Conservation (phyloP, 345 rosid genomes). For the Punica granatum region DNA sequence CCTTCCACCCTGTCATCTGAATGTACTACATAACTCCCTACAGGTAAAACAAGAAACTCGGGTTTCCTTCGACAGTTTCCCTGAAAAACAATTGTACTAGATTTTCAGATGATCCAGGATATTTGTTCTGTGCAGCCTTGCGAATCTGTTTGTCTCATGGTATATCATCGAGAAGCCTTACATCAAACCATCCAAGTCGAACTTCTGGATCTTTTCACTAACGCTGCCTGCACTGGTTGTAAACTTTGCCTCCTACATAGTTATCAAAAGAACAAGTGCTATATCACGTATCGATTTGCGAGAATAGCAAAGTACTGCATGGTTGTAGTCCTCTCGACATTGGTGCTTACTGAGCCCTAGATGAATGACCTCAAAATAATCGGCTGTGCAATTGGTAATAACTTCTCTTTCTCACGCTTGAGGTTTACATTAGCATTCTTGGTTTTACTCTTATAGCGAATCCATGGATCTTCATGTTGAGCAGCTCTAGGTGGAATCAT, state of each 20-base stretch:
- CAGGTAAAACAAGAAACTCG: conserved; percentile 46
- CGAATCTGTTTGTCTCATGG: background rate
- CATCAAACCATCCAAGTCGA: background rate
- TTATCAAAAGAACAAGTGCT: background rate
- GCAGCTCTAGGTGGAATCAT: background rate
- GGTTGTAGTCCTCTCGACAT: background rate
- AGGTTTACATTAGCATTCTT: background rate
- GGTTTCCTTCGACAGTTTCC: background rate
- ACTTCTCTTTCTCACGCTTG: background rate
- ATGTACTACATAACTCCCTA: conserved; percentile 95
- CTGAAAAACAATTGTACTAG: too few relatives aligned
- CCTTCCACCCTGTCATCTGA: conserved; percentile 89
- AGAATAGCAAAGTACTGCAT: background rate
- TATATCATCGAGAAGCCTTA: background rate
- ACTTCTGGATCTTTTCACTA: background rate
- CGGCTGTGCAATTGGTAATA: background rate
- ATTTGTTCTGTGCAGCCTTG: background rate
- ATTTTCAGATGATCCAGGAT: background rate
- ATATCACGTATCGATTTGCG: background rate
- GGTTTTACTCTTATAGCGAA: background rate
- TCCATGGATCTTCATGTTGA: background rate
- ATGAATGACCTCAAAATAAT: too few relatives aligned
- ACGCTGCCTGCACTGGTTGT: background rate
- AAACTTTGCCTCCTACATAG: background rate
- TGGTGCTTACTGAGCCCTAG: background rate